phyloP scores from a whole-genome alignment of 345 rosid genomes.

The Cardamine resedifolia region DNA sequence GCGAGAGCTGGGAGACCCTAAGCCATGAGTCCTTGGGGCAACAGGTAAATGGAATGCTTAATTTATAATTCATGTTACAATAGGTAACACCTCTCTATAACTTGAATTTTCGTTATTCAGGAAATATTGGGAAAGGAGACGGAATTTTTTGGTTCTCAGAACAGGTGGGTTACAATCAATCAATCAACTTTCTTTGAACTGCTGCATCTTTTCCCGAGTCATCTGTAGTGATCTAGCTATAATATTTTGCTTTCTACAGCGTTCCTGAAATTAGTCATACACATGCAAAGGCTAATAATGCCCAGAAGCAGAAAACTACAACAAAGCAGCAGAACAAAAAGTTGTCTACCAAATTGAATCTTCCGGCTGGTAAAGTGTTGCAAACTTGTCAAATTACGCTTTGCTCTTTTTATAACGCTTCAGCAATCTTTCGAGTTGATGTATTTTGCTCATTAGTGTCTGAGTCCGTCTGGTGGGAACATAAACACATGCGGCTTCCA shows the following conservation, averaged over 20 bases:
- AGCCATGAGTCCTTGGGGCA: constrained; percentile 42
- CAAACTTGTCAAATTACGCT: not conserved
- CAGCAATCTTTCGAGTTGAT: not conserved
- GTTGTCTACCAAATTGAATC: constrained; percentile 29
- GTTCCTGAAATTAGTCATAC: constrained; percentile 26
- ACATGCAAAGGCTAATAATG: constrained; percentile 27
- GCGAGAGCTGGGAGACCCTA: constrained; percentile 52
- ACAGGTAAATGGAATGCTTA: constrained; percentile 39
- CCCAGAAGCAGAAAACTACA: constrained; percentile 30
- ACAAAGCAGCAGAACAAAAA: constrained; percentile 37
- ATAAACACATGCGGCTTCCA: not conserved
- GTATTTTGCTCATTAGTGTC: not conserved
- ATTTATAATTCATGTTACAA: constrained; percentile 1
- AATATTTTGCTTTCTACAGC: constrained; percentile 35
- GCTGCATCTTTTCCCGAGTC: not conserved
- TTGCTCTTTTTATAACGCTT: not conserved
- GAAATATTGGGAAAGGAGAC: constrained; percentile 40
- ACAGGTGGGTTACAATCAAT: constrained; percentile 46
- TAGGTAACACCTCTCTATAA: constrained; percentile 24
- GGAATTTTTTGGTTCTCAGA: constrained; percentile 34
- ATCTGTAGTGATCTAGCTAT: constrained; percentile 21
- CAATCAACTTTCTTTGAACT: constrained; percentile 12
- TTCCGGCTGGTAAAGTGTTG: constrained; percentile 44
- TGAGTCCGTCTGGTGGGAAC: constrained; percentile 6
- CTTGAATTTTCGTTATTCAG: constrained; percentile 19